Evolutionary conservation across 176 grass and related monocot genomes (phyloP), one percentile per base, ranked within the genome.

Genomic region (Carex cristatella): DNA sequence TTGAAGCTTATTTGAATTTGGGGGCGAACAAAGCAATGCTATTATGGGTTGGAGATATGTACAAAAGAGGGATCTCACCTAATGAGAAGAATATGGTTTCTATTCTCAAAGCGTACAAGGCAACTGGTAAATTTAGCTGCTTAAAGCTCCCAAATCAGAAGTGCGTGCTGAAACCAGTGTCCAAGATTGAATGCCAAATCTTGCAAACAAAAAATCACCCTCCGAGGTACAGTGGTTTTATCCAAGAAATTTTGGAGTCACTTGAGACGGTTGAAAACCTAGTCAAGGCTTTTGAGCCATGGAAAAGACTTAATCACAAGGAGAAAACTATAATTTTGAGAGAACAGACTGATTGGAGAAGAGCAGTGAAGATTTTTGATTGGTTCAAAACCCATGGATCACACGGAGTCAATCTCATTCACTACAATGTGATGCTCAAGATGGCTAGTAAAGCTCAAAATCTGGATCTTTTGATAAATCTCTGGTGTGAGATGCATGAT

Each of bases 311-410:
- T 64, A 93, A 60, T 60, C 57, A 68, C 60, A 90, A 89, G 88
- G 95, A 94, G 84, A 88, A 79, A 84, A 97, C 95, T 51, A 90
- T 98, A 62, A 86, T 98, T 83, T 83, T 98, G 75, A 94, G 92
- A 87, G 95, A 93, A 86, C 95, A 98, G 88, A 89, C 67, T 70
- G 84, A 98, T 89, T 98, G 93, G 93, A 84, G 83, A 32, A 85
- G 93, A 44, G 93, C 88, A 44, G 30, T 92, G 0, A 82, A 98
- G 63, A 90, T 98, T 42, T 93, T 98, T 16, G 57, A 89, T 10
- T 98, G 95, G 95, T 89, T 94, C 35, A 88, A 84, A 12, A 23
- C 64, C 16, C 80, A 87, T 69, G 62, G 61, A 32, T 18, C 78
- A 8, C 84, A 91, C 14, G 91, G 88, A 49, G 33, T 98, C 72